phyloP scores from a whole-genome alignment of 441 rosid species.

The Erysimum cheiri region DNA sequence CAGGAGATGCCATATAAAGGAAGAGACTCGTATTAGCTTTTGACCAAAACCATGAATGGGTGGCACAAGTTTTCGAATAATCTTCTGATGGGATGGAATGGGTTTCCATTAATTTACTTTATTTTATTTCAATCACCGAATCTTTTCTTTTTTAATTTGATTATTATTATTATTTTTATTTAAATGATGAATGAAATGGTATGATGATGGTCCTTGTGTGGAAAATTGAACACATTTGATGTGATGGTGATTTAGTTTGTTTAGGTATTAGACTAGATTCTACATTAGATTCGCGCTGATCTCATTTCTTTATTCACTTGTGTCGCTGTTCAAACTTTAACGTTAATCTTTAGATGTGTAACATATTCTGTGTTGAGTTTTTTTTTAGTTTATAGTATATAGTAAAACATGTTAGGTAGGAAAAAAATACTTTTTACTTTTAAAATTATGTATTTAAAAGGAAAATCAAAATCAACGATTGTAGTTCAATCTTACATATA shows the following conservation, averaged over 20 bases:
- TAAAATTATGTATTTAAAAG: background rate
- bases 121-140: conserved; percentile 20
- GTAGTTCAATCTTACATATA: conserved; percentile 26
- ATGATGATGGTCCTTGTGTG: conserved; percentile 31
- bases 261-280: conserved; percentile 8
- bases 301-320: conserved; percentile 36
- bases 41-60: conserved; percentile 35
- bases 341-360: conserved; percentile 21
- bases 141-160: background rate
- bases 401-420: conserved; percentile 20
- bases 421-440: conserved; percentile 13
- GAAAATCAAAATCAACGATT: conserved; percentile 11
- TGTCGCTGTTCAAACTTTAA: conserved; percentile 17
- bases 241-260: conserved; percentile 26
- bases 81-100: conserved; percentile 34
- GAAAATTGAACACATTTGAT: conserved; percentile 31
- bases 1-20: conserved; percentile 47
- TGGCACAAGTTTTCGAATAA: conserved; percentile 28
- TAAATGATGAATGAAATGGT: background rate
- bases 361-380: background rate
- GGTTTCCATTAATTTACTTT: background rate
- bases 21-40: conserved; percentile 42
- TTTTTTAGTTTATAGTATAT: background rate
- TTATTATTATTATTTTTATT: background rate
- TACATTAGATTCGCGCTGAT: conserved; percentile 31